phyloP scores from a whole-genome alignment of 2,329 filamentous ascomycete genomes.

The Colletotrichum sp. region DNA sequence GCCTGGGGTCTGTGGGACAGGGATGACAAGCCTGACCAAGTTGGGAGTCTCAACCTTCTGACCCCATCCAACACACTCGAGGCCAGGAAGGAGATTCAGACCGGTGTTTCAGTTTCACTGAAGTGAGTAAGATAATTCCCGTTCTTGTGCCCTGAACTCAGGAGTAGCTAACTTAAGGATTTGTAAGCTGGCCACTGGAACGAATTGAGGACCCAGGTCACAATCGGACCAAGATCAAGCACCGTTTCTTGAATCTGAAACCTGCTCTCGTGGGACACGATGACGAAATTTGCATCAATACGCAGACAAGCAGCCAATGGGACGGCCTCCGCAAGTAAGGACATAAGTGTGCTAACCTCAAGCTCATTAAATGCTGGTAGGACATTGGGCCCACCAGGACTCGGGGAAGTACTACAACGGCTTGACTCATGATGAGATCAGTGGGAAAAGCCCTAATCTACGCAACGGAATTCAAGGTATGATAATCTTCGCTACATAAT shows the following conservation, averaged over 20 bases:
- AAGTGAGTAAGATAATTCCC: neutral
- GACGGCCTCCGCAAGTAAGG: neutral
- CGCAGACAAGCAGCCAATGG: neutral
- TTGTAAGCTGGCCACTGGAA: neutral
- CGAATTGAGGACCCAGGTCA: neutral
- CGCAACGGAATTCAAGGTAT: neutral
- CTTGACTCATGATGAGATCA: neutral
- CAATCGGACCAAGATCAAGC: neutral
- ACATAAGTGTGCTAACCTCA: fast-evolving
- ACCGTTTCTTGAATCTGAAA: neutral
- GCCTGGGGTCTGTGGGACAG: neutral
- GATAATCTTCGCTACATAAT: neutral
- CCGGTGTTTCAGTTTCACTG: neutral
- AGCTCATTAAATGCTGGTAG: neutral
- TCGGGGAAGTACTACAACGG: neutral
- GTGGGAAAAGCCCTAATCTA: neutral
- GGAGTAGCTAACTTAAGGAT: neutral
- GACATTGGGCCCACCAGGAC: neutral
- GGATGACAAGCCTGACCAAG: neutral
- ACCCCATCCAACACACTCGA: neutral
- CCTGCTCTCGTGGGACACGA: neutral
- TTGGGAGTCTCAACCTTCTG: neutral
- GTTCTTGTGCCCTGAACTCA: neutral
- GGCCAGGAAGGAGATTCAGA: neutral
- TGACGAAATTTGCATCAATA: neutral